Conservation (phyloP, 805 yeast genomes). For the Nakazawaea holstii region DNA sequence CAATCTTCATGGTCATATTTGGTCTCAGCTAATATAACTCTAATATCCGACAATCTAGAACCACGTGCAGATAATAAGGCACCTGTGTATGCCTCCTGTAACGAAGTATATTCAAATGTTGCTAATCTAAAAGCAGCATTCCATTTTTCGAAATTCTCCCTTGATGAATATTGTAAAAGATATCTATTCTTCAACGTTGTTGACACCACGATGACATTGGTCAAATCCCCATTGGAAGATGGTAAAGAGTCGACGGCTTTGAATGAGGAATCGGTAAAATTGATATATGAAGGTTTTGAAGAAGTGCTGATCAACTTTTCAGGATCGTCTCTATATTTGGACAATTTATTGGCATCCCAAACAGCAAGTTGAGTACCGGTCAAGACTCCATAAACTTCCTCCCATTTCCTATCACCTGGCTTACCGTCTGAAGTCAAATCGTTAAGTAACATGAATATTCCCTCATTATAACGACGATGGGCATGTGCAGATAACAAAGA, state of each 20-base stretch:
- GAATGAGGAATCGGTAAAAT: conserved; percentile 85
- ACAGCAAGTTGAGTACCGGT: conserved; percentile 88
- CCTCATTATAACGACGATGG: conserved; percentile 72
- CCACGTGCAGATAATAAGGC: conserved; percentile 92
- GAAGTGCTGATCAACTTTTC: conserved; percentile 51
- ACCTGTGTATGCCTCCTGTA: conserved; percentile 96
- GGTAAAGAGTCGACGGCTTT: conserved; percentile 67
- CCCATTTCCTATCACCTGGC: conserved; percentile 82
- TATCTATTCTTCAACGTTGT: conserved; percentile 89
- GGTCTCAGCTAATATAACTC: conserved; percentile 78
- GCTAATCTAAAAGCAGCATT: conserved; percentile 77
- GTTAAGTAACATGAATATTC: conserved; percentile 66
- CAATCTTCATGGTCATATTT: conserved; percentile 88
- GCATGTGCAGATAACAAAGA: conserved; percentile 69
- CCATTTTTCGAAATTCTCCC: conserved; percentile 68
- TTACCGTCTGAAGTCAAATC: conserved; percentile 82
- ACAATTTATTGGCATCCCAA: conserved; percentile 77
- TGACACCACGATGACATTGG: conserved; percentile 80
- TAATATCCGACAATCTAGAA: conserved; percentile 77
- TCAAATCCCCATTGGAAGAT: conserved; percentile 56
- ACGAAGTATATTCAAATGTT: conserved; percentile 69
- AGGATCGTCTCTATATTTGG: conserved; percentile 41
- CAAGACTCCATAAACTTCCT: conserved; percentile 86
- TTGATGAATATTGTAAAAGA: conserved; percentile 69
- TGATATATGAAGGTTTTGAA: conserved; percentile 79